phyloP scores from a whole-genome alignment of 2,329 filamentous ascomycete species.

The Sclerotinia subarctica region DNA sequence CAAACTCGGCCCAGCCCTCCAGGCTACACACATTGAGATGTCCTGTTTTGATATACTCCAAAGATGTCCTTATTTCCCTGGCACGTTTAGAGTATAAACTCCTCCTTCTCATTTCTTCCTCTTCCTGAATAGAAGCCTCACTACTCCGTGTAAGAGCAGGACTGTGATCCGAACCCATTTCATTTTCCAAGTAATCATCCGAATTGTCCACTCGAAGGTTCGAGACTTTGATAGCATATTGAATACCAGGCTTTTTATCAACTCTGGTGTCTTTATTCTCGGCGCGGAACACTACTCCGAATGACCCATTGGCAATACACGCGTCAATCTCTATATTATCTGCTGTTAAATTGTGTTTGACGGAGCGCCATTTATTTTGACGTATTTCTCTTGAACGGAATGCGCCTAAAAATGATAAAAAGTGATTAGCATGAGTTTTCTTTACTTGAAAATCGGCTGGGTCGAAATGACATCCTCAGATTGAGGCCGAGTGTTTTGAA shows the following conservation, averaged over 20 bases:
- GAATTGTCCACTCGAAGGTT: background rate
- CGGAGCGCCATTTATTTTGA: constrained; percentile 8
- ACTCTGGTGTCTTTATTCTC: constrained; percentile 9
- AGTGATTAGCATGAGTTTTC: background rate
- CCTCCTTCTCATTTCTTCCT: background rate
- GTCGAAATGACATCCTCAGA: background rate
- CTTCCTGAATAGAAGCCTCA: background rate
- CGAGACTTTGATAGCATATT: constrained; percentile 7
- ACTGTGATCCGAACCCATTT: constrained; percentile 2
- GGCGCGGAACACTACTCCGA: constrained; percentile 1
- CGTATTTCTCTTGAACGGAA: background rate
- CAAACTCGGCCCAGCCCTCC: constrained; percentile 1
- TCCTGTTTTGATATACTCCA: constrained; percentile 2
- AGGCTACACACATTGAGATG: constrained; percentile 3
- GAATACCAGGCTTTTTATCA: background rate
- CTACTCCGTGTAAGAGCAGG: background rate
- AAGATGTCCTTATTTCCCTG: background rate
- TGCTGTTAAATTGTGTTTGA: background rate
- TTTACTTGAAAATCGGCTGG: background rate
- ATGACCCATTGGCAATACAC: constrained; percentile 3
- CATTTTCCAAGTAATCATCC: background rate
- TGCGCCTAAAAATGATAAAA: background rate
- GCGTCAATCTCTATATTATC: constrained; percentile 9
- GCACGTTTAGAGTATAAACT: background rate
- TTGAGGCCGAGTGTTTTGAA: background rate